These are phyloP conservation scores for Linderniella brevidens DNA, from an alignment of 257 asterid species.

Conservation along the genomic window DNA sequence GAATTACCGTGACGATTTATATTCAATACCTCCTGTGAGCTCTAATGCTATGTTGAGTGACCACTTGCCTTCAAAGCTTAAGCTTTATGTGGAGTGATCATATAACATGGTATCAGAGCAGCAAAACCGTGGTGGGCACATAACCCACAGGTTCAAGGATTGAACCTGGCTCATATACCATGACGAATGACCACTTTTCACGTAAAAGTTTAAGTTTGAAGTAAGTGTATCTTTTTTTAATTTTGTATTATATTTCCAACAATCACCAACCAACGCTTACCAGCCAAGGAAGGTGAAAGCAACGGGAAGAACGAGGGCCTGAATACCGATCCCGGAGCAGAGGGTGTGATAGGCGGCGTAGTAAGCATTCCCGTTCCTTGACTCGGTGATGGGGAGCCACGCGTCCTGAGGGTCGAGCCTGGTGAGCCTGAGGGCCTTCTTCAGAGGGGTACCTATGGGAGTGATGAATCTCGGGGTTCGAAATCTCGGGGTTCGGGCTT, in stretches of 20 bases:
- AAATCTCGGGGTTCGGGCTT: slow-evolving; percentile 35
- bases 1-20: no score
- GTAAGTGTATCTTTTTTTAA: not conserved
- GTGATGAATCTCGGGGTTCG: slow-evolving; percentile 57
- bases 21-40: no score
- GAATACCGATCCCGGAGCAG: slow-evolving; percentile 87
- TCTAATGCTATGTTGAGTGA: no score
- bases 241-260: no score
- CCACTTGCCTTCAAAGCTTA: no score
- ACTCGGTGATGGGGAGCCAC: slow-evolving; percentile 83
- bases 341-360: slow-evolving; percentile 79
- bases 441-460: slow-evolving; percentile 64
- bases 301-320: slow-evolving; percentile 79
- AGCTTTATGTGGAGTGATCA: no score
- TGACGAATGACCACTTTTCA: no score
- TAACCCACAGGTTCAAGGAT: no score
- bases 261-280: slow-evolving; percentile 12
- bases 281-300: slow-evolving; percentile 93
- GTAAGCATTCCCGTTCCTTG: slow-evolving; percentile 73
- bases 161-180: no score
- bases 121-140: no score
- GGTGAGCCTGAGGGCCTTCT: slow-evolving; percentile 59
- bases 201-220: no score
- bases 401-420: slow-evolving; percentile 74
- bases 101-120: no score